Base-by-base conservation (phyloP, 192 early-diverging fungal species). In the Neocallimastix lanati region DNA sequence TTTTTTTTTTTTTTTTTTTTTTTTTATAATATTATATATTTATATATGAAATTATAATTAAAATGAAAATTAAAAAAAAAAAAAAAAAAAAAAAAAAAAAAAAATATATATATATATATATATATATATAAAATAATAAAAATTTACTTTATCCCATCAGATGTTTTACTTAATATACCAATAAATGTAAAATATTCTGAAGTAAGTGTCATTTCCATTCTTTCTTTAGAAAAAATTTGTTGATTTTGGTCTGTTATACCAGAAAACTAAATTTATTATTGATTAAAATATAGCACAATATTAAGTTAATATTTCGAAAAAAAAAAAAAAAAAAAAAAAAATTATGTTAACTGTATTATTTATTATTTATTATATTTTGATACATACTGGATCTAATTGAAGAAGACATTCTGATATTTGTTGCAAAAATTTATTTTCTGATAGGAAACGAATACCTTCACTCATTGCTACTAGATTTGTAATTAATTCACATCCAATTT, bases 171-270 rank as follows among this genome's bases (percentile, higher is more conserved):
- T 6, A 94, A 81, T 3, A 86, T 81, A 12, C 93, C 92, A 18
- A 96, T 83, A 77, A 96, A 82, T 0, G 88, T 90, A 84, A 96
- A 95, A 79, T 96, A 96, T 1, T 93, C 92, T 21, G 88, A 86
- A 2, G 91, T 93, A 37, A 92, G 78, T 1, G 92, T 92, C 29
- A 80, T 86, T 78, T 92, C 92, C 86, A 96, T 91, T 76, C 91
- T 81, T 29, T 92, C 92, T 78, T 88, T 90, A 9, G 91, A 91
- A 82, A 96, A 95, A 16, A 94, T 85, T 6, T 86, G 85, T 29
- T 94, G 92, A 0, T 83, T 83, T 78, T 83, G 86, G 13, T 67
- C 50, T 83, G 78, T 50, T 13, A 79, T 79, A 77, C 79, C 77
- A 7, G 79, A 67, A 67, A 67, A 67, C 50, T 67, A n/a, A n/a